Base-by-base conservation (phyloP, 306 rosid species). In the Luffa acutangula region DNA sequence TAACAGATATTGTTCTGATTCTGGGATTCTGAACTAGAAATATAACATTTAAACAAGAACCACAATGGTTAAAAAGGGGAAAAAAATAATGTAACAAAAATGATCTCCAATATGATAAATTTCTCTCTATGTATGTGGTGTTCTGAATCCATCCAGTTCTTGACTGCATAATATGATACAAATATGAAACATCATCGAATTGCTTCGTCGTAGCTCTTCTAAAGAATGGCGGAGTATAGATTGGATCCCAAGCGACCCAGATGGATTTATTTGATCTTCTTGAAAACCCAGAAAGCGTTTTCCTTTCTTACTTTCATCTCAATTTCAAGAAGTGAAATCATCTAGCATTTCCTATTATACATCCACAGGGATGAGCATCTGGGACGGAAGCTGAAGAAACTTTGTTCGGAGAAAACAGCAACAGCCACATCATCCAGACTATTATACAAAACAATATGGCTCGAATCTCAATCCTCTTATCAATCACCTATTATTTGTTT, bases 401-500 rank as follows among this genome's bases (percentile, higher is more conserved):
- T 12, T 21, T 9, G 21, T 57, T 57, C 7, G 54, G 56, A 57
- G 41, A 77, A 58, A 77, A 83, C 76, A 77, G 77, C 77, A 31
- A 69, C 70, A 41, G 80, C 71, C 81, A 46, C 78, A 62, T 48
- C 82, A 66, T 21, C 80, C 34, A 71, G 41, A 11, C 34, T 39
- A 43, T 58, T 21, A 12, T 77, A 77, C 80, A 58, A 58, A 43
- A 41, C 64, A 45, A 9, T 41, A 39, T 75, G 76, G 52, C 75
- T 81, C 31, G 57, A 3, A 43, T 43, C 57, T 57, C 4, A 49
- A n/a, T 43, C 63, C 59, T 65, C 39, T 45, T 76, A 42, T 79
- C 71, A 80, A 42, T 79, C 71, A 80, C 86, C 83, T 81, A 80
- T 72, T 78, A 25, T 20, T 54, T 54, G 80, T 57, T 82, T 69